Percentiles rank a stretch among this genome's conserved stretches.
phyloP scores from a whole-genome alignment of 2,329 filamentous ascomycete genomes.

The Aspergillus phoenicis region DNA sequence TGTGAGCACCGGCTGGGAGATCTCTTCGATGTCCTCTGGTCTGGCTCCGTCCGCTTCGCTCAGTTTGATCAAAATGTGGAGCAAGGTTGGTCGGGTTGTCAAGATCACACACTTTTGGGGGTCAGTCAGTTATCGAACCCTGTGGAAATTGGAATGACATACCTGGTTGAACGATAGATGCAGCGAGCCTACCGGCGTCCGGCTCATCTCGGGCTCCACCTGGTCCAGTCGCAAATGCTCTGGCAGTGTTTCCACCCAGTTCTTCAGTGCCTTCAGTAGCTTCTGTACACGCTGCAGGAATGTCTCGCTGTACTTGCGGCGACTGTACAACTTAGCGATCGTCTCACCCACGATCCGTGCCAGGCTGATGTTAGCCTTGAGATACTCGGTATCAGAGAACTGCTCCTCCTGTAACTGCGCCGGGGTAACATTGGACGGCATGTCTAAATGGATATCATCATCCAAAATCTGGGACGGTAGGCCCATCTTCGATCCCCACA shows the following conservation, averaged over 20 bases:
- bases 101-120: constrained; percentile 39
- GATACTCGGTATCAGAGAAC: constrained; percentile 40
- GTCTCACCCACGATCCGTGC: constrained; percentile 42
- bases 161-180: constrained; percentile 44
- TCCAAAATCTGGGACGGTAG: constrained; percentile 54
- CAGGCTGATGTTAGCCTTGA: constrained; percentile 42
- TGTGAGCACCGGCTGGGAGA: constrained; percentile 40
- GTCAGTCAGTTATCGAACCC: not conserved
- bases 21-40: constrained; percentile 26
- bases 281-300: constrained; percentile 46
- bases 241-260: constrained; percentile 43
- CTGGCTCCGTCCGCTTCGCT: constrained; percentile 23
- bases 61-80: constrained; percentile 42
- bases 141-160: not conserved
- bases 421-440: constrained; percentile 38
- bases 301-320: constrained; percentile 39
- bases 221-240: constrained; percentile 37
- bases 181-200: constrained; percentile 36
- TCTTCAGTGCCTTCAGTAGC: constrained; percentile 41
- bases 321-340: constrained; percentile 38
- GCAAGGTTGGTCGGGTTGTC: constrained; percentile 42
- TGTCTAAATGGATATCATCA: constrained; percentile 48
- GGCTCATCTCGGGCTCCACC: constrained; percentile 36
- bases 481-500: constrained; percentile 54
- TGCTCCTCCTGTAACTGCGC: constrained; percentile 38